Evolutionary conservation across 176 grass and related monocot species (phyloP).

Genomic region (Stipa capillata): DNA sequence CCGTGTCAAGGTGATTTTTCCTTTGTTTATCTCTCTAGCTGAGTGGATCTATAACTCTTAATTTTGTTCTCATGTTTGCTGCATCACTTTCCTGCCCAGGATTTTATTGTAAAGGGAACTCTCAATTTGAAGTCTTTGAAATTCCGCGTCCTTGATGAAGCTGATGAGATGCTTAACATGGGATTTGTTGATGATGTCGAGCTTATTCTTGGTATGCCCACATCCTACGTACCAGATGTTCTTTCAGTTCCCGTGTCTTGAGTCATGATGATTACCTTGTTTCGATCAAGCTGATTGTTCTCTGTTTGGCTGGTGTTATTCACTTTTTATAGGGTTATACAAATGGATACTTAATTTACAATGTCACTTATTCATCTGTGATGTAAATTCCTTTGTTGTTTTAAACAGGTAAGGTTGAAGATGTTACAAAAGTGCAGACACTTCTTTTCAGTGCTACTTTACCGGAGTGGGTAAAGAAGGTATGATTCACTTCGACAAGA

Average conservation of each 20-base stretch:
- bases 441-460: constrained; percentile 98
- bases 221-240: neutral
- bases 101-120: constrained; percentile 62
- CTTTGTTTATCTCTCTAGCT: neutral
- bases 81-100: constrained; percentile 33
- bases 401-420: constrained; percentile 75
- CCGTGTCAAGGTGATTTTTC: constrained; percentile 59
- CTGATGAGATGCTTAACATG: constrained; percentile 99
- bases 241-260: neutral
- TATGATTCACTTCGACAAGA: neutral
- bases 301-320: neutral
- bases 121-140: constrained; percentile 72
- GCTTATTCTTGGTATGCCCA: constrained; percentile 81
- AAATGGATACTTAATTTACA: neutral
- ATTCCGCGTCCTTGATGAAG: constrained; percentile 96
- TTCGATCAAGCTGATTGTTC: neutral
- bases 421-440: constrained; percentile 91
- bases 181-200: constrained; percentile 95
- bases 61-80: neutral
- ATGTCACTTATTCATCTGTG: neutral
- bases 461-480: constrained; percentile 90
- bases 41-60: neutral
- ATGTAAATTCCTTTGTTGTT: constrained; percentile 5
- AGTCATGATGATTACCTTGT: neutral
- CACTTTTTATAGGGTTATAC: neutral